Evolutionary conservation across 352 stramenopile species (phyloP), one percentile per base, ranked within the genome.

Genomic region (Halophytophthora batemanensis): DNA sequence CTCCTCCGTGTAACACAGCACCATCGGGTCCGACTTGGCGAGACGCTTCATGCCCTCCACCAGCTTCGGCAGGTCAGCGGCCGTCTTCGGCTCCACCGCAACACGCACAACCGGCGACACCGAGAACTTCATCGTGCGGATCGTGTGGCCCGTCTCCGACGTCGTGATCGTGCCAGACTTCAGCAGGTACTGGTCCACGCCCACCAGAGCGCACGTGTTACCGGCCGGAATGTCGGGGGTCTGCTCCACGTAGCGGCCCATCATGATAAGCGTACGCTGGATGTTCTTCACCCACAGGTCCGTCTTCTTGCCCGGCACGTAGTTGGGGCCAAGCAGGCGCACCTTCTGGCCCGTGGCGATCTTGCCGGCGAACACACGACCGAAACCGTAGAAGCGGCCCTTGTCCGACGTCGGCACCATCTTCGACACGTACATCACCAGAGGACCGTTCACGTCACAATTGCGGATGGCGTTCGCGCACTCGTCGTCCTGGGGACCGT

Each of bases 381-480:
- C 97, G 73, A 99, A 99, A 45, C 95, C 97, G 74, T 99, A 99
- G 92, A 99, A 99, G 71, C 97, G 92, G 53, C 96, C 96, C 76
- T 88, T 87, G 79, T 99, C 98, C 78, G 98, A 97, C 45, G 97
- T 99, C 59, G 97, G 97, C 59, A 99, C 96, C 97, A 99, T 99
- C 91, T 99, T 99, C 17, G 96, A 99, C 62, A 99, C 94, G 90
- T 99, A 99, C 97, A 99, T 99, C 72, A 98, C 98, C 18, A 99
- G 78, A 46, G 96, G 95, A 58, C 95, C 95, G 66, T 96, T 96
- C 52, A 98, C 97, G 74, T 99, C 96, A 65, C 97, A 99, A 61
- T 96, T 98, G 48, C 96, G 87, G 75, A 99, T 99, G 62, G 95
- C 96, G 55, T 90, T 91, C 61, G 96, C 96, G 52, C 92, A 98